Conservation (phyloP, 441 rosid genomes). For the Eruca vesicaria region DNA sequence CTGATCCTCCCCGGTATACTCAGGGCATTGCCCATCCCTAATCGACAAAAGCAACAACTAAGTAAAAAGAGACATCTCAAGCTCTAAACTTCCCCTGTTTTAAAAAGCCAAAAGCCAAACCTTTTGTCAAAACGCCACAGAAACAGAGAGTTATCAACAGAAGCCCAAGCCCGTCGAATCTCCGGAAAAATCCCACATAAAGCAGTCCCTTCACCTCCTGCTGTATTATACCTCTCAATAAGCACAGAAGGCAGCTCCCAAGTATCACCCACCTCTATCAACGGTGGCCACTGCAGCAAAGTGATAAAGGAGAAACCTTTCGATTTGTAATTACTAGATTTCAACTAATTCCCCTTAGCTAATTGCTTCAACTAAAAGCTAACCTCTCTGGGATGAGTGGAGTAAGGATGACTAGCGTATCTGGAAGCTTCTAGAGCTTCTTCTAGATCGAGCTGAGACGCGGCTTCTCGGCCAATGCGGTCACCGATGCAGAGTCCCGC, state of each 20-base stretch:
- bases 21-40: constrained; percentile 98
- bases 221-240: constrained; percentile 84
- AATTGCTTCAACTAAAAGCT: background rate
- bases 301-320: background rate
- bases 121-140: constrained; percentile 97
- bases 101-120: constrained; percentile 34
- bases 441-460: constrained; percentile 83
- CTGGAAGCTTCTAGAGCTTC: constrained; percentile 90
- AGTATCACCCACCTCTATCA: constrained; percentile 77
- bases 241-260: constrained; percentile 88
- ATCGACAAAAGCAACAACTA: constrained; percentile 5
- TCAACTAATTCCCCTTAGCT: background rate
- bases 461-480: constrained; percentile 82
- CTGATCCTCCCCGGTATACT: constrained; percentile 83
- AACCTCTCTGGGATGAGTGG: constrained; percentile 90
- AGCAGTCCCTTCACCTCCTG: constrained; percentile 98
- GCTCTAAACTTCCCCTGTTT: background rate
- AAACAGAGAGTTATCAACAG: constrained; percentile 87
- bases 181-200: constrained; percentile 93
- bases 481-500: constrained; percentile 76
- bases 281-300: constrained; percentile 87
- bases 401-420: constrained; percentile 90
- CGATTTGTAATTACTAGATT: background rate
- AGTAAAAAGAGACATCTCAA: constrained; percentile 1
- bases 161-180: constrained; percentile 95